phyloP scores from a whole-genome alignment of 1,284 basidiomycete genomes.

The Gomphus bonarii region DNA sequence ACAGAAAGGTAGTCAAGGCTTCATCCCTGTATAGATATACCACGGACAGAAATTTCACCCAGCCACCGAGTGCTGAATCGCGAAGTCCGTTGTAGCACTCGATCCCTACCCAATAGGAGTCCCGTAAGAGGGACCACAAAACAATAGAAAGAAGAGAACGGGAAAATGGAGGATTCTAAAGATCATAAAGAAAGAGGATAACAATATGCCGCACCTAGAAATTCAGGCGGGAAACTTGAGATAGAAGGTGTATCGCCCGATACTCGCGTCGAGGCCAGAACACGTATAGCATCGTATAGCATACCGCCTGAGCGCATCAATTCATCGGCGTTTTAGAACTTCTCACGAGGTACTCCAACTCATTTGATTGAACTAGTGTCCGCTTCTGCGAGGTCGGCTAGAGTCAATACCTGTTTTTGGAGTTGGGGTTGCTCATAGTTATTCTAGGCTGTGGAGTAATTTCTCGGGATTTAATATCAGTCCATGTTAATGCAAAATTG shows the following conservation, averaged over 20 bases:
- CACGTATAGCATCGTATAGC: background rate
- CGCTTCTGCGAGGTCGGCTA: background rate
- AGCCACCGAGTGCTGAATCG: background rate
- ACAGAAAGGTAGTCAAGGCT: background rate
- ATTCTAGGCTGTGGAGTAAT: background rate
- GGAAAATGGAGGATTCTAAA: background rate
- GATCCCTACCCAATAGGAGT: no score
- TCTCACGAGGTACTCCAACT: background rate
- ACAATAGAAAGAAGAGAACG: no score
- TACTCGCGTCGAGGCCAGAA: background rate
- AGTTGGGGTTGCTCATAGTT: background rate
- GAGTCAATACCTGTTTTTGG: background rate
- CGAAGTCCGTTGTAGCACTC: no score
- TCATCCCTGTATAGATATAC: no score
- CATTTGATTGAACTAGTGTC: background rate
- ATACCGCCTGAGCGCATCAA: background rate
- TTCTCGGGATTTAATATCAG: background rate
- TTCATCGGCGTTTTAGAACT: background rate
- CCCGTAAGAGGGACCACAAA: no score
- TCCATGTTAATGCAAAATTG: background rate
- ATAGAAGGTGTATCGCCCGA: background rate
- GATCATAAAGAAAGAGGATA: background rate
- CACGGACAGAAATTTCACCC: background rate
- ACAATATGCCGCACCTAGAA: background rate
- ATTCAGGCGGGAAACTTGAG: background rate